Evolutionary conservation across 2,329 filamentous ascomycete species (phyloP), one percentile per base, ranked within the genome.

Genomic region (Diaporthe ilicicola): DNA sequence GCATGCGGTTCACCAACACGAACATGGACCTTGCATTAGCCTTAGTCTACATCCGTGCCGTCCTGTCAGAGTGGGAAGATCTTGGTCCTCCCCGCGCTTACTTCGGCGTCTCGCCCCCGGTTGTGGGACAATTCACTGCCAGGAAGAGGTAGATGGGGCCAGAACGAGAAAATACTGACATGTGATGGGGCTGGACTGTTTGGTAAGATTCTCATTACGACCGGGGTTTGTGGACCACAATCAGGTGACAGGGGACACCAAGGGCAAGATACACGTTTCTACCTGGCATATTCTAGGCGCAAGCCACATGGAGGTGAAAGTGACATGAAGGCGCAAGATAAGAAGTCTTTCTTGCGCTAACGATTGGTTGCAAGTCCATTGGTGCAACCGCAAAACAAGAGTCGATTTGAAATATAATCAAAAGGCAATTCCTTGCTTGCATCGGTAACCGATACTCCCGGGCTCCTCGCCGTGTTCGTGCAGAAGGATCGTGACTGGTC

Each of bases 21-120:
- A 50, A 48, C 22, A n/a, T n/a, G n/a, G 44, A 17, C 13, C 59
- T 64, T 50, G 59, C 59, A 64, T 64, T 64, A 64, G 59, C 50
- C 42, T n/a, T n/a, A n/a, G n/a, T n/a, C 44, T 37, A 29, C 10
- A 24, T 8, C 37, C 29, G n/a, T 24, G 15, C 13, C 27, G n/a
- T 19, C 42, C 59, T 64, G 59, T 29, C 59, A 62, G 39, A 62
- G 13, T 48, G 27, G 42, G n/a, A 17, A 29, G 42, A 64, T 64
- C 59, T 64, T 61, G 19, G 59, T 37, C 29, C 59, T 27, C 48
- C 42, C 42, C 48, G 59, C 59, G 42, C 42, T n/a, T 64, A 37
- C 27, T 64, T 64, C 29, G n/a, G 59, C 59, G 59, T 64, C 42
- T 29, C 13, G 44, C 59, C 27, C 27, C 59, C 59, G 29, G 12